phyloP scores from a whole-genome alignment of 208 protist genomes.

The Acanthamoeba healyi region DNA sequence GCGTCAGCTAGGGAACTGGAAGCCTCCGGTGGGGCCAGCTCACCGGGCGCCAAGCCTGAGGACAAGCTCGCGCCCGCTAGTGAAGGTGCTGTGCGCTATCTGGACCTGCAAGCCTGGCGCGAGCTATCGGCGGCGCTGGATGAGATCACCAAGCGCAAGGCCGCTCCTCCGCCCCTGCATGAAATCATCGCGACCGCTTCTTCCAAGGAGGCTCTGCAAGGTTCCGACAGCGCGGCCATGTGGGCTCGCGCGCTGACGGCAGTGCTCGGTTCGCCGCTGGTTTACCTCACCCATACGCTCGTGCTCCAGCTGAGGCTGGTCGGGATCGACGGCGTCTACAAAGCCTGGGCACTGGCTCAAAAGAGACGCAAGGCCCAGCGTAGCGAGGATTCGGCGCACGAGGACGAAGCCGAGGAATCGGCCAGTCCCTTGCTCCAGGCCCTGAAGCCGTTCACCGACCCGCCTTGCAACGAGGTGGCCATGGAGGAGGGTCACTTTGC shows the following conservation, averaged over 20 bases:
- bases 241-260: slow-evolving; percentile 45
- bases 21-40: background rate
- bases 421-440: background rate
- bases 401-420: background rate
- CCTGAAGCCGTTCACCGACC: background rate
- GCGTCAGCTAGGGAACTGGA: background rate
- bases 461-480: background rate
- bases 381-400: background rate
- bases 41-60: background rate
- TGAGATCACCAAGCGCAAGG: slow-evolving; percentile 11
- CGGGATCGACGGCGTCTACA: slow-evolving; percentile 1
- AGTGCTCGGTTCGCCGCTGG: background rate
- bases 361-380: background rate
- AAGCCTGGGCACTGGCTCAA: background rate
- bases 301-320: slow-evolving; percentile 6
- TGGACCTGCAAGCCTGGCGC: background rate
- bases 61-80: background rate
- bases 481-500: slow-evolving; percentile 56
- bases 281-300: background rate
- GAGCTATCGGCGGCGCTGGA: slow-evolving; percentile 39
- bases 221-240: background rate
- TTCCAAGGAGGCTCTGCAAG: background rate
- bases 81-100: background rate
- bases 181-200: background rate
- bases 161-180: background rate